Percentiles rank a stretch among this genome's conserved stretches.
Conservation (phyloP, 768 basidiomycete genomes). For the Rossbeevera mucosa region DNA sequence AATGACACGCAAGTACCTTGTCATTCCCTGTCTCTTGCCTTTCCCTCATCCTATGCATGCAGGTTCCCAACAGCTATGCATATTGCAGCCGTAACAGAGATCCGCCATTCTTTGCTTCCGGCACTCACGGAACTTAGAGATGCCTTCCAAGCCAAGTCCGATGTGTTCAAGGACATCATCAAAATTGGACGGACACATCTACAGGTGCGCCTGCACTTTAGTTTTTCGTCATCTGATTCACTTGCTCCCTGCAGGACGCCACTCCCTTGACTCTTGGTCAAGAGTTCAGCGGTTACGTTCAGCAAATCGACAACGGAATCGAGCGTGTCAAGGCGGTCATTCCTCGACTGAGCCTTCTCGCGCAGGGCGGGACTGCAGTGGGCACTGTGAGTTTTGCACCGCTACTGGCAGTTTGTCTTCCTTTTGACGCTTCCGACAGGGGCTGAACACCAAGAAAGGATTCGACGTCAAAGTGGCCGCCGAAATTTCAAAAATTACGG, state of each 20-base stretch:
- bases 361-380: conserved; percentile 98
- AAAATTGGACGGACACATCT: conserved; percentile 98
- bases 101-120: conserved; percentile 74
- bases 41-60: conserved; percentile 1
- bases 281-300: conserved; percentile 98
- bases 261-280: conserved; percentile 97
- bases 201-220: conserved; percentile 43
- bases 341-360: conserved; percentile 82
- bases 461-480: conserved; percentile 93
- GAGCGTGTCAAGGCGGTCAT: conserved; percentile 75
- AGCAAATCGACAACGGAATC: conserved; percentile 89
- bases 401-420: not conserved
- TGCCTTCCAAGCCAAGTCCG: conserved; percentile 77
- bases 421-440: conserved; percentile 43
- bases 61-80: conserved; percentile 99
- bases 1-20: conserved; percentile 81
- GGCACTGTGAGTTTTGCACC: conserved; percentile 69
- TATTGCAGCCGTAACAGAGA: conserved; percentile 89
- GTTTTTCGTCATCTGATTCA: not conserved
- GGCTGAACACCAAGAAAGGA: conserved; percentile 93
- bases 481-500: conserved; percentile 88
- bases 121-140: conserved; percentile 80
- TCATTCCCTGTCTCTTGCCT: not conserved
- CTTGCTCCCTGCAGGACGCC: conserved; percentile 62
- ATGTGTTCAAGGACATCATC: conserved; percentile 85